Percentiles rank a stretch among this genome's conserved stretches.
Evolutionary conservation across 768 basidiomycete genomes (phyloP).

Genomic region (Amanita phalloides): DNA sequence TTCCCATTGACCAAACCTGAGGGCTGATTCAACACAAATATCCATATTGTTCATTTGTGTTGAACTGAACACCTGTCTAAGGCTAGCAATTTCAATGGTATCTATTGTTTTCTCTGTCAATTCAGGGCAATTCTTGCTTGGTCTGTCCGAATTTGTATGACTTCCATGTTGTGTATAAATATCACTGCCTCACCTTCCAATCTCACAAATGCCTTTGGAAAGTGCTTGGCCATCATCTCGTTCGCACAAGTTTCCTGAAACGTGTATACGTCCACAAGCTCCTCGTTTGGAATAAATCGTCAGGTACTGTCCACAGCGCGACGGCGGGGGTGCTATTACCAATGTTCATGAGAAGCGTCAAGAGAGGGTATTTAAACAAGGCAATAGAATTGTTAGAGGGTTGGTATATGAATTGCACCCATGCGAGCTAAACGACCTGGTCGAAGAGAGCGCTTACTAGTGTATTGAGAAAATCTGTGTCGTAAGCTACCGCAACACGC

Average conservation of each 20-base stretch:
- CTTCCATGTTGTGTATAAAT: not conserved
- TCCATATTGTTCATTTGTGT: no score
- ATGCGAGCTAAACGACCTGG: not conserved
- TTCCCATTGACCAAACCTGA: no score
- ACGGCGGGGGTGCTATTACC: slow-evolving; percentile 25
- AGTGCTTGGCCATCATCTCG: not conserved
- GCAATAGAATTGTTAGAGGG: slow-evolving; percentile 28
- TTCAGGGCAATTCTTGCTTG: slow-evolving; percentile 7
- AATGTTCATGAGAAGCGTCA: slow-evolving; percentile 44
- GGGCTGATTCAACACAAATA: no score
- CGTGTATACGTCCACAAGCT: slow-evolving; percentile 41
- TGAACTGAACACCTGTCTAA: no score
- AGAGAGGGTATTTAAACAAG: slow-evolving; percentile 44
- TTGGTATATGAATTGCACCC: slow-evolving; percentile 37
- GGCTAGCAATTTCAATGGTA: no score
- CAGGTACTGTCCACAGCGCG: slow-evolving; percentile 30
- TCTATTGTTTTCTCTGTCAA: no score
- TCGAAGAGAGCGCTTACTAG: slow-evolving; percentile 22
- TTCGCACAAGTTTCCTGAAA: slow-evolving; percentile 29
- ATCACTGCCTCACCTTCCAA: not conserved
- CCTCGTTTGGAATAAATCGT: slow-evolving; percentile 27
- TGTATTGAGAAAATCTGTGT: slow-evolving; percentile 34
- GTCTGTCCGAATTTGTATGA: slow-evolving; percentile 5
- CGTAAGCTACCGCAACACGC: slow-evolving; percentile 33
- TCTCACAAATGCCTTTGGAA: no score